These are phyloP conservation scores for Hanseniaspora lachancei DNA, from an alignment of 805 yeast genomes.

Conservation along the genomic window DNA sequence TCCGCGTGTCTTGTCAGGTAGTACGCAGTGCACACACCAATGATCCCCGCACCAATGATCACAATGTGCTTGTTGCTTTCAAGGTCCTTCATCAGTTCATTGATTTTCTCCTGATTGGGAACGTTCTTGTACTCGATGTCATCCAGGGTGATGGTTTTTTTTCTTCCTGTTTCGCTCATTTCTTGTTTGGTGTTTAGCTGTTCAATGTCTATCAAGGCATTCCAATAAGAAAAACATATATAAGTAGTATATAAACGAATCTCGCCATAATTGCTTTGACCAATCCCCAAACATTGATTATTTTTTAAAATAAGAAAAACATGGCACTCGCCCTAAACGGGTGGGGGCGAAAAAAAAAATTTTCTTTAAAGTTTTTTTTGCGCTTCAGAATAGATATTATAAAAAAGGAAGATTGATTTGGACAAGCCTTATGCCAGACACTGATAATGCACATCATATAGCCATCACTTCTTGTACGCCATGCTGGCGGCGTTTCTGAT, in stretches of 20 bases:
- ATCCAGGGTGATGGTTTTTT: slow-evolving; percentile 10
- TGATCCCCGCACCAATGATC: slow-evolving; percentile 89
- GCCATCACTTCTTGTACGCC: neutral
- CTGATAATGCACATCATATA: neutral
- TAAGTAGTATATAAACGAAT: too few relatives aligned
- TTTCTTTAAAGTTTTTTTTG: too few relatives aligned
- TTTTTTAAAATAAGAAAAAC: too few relatives aligned
- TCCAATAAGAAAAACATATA: too few relatives aligned
- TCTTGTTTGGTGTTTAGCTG: neutral
- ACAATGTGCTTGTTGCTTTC: slow-evolving; percentile 62
- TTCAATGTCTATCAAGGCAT: too few relatives aligned
- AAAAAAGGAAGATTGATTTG: too few relatives aligned
- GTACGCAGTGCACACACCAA: slow-evolving; percentile 91
- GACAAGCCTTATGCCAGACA: neutral
- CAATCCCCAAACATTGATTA: too few relatives aligned
- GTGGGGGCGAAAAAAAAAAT: too few relatives aligned
- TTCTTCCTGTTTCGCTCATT: neutral
- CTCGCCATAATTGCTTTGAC: too few relatives aligned
- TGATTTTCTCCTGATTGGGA: slow-evolving; percentile 9
- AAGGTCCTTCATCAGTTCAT: slow-evolving; percentile 1
- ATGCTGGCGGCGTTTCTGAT: slow-evolving; percentile 8
- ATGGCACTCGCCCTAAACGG: too few relatives aligned
- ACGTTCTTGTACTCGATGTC: slow-evolving; percentile 12
- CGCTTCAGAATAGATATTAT: too few relatives aligned
- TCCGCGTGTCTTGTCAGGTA: slow-evolving; percentile 72